phyloP scores from a whole-genome alignment of 768 basidiomycete genomes.

The Xerocomellus dryophilus region DNA sequence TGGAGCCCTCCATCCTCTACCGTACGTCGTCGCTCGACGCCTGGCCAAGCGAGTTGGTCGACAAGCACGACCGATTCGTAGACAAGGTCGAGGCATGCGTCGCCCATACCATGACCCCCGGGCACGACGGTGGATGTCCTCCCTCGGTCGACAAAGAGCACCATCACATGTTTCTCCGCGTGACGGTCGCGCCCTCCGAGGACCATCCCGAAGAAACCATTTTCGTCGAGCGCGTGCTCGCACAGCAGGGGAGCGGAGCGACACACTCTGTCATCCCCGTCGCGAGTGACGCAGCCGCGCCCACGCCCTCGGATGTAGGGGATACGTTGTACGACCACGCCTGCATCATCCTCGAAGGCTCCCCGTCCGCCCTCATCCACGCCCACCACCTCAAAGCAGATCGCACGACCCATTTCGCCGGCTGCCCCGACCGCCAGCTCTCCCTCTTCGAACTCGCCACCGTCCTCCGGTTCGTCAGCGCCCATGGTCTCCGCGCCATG shows the following conservation, averaged over 20 bases:
- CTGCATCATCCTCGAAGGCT: constrained; percentile 6
- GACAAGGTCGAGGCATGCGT: constrained; percentile 6
- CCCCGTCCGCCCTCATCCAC: constrained; percentile 1
- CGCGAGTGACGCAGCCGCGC: not conserved
- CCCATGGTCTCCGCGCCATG: not conserved
- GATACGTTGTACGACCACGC: constrained; percentile 13
- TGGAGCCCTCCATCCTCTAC: constrained; percentile 1
- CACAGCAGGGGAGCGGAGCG: not conserved
- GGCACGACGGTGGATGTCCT: not conserved
- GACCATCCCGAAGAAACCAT: constrained; percentile 4
- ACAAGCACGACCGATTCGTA: constrained; percentile 6
- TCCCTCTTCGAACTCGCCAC: constrained; percentile 13
- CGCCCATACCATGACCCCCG: constrained; percentile 3
- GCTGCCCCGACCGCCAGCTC: constrained; percentile 1
- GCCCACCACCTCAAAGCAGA: constrained; percentile 2
- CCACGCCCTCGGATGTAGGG: not conserved
- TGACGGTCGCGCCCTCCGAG: constrained; percentile 2
- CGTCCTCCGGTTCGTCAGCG: constrained; percentile 8
- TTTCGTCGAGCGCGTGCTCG: constrained; percentile 11
- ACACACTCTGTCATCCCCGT: constrained; percentile 11
- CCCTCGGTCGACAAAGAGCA: constrained; percentile 3
- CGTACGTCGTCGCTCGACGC: constrained; percentile 8
- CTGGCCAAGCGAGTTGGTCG: constrained; percentile 5
- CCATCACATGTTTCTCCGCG: constrained; percentile 8
- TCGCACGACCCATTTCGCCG: not conserved